phyloP scores from a whole-genome alignment of 108 stramenopile species.

The Schizochytrium sp. region DNA sequence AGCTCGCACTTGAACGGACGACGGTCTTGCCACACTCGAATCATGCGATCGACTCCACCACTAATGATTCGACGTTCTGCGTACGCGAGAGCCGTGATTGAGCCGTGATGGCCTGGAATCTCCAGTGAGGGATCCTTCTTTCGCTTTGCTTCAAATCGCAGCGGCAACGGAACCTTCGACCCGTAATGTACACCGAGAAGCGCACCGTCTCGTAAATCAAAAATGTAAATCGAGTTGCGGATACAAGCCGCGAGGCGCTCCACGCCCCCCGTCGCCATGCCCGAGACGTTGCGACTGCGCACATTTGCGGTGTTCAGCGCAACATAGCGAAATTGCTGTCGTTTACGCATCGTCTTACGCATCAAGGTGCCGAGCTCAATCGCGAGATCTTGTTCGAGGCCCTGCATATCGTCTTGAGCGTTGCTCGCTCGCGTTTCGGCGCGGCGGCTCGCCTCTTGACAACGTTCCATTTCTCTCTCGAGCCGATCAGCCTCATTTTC shows the following conservation, averaged over 20 bases:
- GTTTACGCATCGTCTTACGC: background rate
- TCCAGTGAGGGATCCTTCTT: background rate
- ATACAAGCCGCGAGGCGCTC: background rate
- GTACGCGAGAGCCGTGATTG: background rate
- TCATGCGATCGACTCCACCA: background rate
- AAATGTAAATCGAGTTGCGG: background rate
- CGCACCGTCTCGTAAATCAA: background rate
- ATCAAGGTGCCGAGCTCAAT: background rate
- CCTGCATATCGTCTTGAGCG: background rate
- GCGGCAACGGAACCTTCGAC: background rate
- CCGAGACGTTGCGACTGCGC: background rate
- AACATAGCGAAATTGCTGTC: background rate
- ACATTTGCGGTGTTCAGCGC: background rate
- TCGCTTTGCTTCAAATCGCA: background rate
- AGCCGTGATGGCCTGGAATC: background rate
- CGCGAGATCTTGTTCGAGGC: background rate
- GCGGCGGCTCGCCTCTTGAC: background rate
- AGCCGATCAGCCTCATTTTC: background rate
- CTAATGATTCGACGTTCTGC: background rate
- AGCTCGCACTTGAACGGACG: background rate
- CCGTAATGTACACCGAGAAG: background rate
- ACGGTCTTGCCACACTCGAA: background rate
- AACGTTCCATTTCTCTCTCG: background rate
- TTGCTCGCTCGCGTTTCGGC: background rate
- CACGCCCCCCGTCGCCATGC: constrained; percentile 5